Evolutionary conservation across 1,139 yeast genomes (phyloP).

Genomic region (Yamadazyma dendronema): DNA sequence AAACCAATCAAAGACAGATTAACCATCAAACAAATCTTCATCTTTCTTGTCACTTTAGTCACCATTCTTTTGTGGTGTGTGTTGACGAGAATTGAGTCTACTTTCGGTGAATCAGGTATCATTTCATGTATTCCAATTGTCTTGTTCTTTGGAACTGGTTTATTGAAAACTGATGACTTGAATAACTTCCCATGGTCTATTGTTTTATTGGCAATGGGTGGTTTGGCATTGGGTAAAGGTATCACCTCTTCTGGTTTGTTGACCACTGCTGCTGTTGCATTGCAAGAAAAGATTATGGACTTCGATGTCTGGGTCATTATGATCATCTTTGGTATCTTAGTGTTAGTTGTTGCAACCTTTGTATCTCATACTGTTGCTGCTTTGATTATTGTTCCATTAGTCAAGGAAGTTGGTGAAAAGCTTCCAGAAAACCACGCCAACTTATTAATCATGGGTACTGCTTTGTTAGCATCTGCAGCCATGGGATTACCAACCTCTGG

Average conservation of each 20-base stretch:
- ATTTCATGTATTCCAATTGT: constrained; percentile 83
- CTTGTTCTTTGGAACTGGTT: constrained; percentile 82
- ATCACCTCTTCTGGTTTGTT: constrained; percentile 85
- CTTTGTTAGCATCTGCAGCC: constrained; percentile 68
- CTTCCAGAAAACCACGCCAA: constrained; percentile 57
- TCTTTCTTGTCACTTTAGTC: constrained; percentile 58
- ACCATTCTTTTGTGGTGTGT: constrained; percentile 89
- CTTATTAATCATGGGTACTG: constrained; percentile 63
- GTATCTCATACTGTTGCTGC: constrained; percentile 81
- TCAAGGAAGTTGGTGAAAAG: constrained; percentile 63
- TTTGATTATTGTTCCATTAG: constrained; percentile 66
- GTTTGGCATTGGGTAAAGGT: constrained; percentile 89
- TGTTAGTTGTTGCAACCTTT: constrained; percentile 50
- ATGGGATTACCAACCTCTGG: constrained; percentile 80
- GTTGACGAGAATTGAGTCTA: constrained; percentile 57
- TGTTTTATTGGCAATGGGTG: constrained; percentile 94
- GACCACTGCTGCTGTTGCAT: constrained; percentile 68
- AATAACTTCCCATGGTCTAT: constrained; percentile 95
- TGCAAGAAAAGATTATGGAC: constrained; percentile 59
- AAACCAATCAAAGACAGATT: constrained; percentile 71
- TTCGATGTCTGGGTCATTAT: constrained; percentile 68
- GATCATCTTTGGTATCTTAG: constrained; percentile 70
- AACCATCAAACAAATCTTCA: constrained; percentile 70
- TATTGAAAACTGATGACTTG: constrained; percentile 80
- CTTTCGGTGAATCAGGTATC: constrained; percentile 88